Evolutionary conservation across 768 basidiomycete genomes (phyloP).

Genomic region (Mycena olivaceomarginata): DNA sequence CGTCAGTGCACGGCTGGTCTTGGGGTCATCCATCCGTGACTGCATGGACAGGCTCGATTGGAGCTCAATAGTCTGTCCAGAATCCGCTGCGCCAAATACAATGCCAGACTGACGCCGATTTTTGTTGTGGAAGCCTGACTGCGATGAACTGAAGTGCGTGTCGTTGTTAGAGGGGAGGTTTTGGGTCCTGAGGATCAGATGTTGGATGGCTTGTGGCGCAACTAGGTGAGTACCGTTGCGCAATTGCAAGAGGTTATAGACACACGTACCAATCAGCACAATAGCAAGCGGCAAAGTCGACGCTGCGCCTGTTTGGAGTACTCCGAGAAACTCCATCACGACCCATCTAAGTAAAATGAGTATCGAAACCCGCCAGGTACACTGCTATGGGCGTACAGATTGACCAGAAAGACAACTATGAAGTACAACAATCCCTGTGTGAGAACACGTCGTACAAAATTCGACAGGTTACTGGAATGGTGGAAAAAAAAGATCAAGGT

Average conservation of each 20-base stretch:
- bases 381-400: conserved; percentile 22
- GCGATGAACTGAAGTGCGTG: conserved; percentile 7
- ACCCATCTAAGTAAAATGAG: conserved; percentile 18
- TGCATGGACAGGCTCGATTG: conserved; percentile 11
- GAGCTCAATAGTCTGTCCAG: conserved; percentile 16
- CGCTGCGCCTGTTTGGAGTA: conserved; percentile 7
- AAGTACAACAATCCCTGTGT: conserved; percentile 27
- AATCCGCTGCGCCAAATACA: conserved; percentile 11
- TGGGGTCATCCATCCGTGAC: conserved; percentile 10
- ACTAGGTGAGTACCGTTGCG: conserved; percentile 9
- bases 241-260: not conserved
- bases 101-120: conserved; percentile 12
- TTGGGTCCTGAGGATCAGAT: conserved; percentile 28
- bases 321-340: conserved; percentile 10
- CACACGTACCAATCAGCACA: conserved; percentile 6
- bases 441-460: conserved; percentile 23
- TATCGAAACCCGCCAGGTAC: not conserved
- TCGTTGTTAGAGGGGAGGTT: conserved; percentile 12
- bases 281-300: conserved; percentile 3
- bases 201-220: conserved; percentile 12
- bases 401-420: conserved; percentile 29
- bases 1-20: conserved; percentile 11
- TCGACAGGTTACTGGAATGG: conserved; percentile 15
- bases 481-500: not conserved
- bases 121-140: conserved; percentile 18